These are phyloP conservation scores for Yamadazyma jaroonii DNA, from an alignment of 1,139 yeast species.

Conservation along the genomic window DNA sequence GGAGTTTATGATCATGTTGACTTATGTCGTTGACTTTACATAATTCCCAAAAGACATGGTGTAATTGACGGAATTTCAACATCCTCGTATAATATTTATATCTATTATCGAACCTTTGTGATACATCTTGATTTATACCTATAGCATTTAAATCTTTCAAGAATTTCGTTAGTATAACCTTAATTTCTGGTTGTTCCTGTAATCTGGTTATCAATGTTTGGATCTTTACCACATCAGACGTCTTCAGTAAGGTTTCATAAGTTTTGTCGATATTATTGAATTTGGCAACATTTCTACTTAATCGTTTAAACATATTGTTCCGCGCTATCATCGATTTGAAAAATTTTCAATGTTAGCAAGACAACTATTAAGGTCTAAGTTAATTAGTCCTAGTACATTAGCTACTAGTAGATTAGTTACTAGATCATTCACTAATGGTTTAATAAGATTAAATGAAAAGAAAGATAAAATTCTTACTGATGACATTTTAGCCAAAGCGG, in stretches of 20 bases:
- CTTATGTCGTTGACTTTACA: slow-evolving; percentile 32
- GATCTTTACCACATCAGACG: slow-evolving; percentile 21
- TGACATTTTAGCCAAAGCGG: slow-evolving; percentile 80
- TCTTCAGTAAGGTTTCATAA: slow-evolving; percentile 17
- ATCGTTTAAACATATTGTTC: slow-evolving; percentile 10
- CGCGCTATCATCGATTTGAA: slow-evolving; percentile 2
- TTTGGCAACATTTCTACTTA: slow-evolving; percentile 27
- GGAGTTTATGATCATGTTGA: slow-evolving; percentile 28
- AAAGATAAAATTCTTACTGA: slow-evolving; percentile 57
- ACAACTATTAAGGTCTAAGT: not conserved
- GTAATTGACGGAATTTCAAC: slow-evolving; percentile 26
- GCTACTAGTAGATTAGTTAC: not conserved
- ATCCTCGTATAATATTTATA: slow-evolving; percentile 19
- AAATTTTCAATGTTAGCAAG: slow-evolving; percentile 7
- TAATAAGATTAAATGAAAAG: slow-evolving; percentile 4
- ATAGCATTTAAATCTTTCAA: slow-evolving; percentile 30
- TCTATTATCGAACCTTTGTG: slow-evolving; percentile 6
- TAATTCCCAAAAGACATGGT: slow-evolving; percentile 40
- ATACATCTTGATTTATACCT: slow-evolving; percentile 25
- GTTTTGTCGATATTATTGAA: slow-evolving; percentile 30
- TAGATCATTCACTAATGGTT: slow-evolving; percentile 2
- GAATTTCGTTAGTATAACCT: slow-evolving; percentile 29
- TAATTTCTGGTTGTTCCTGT: slow-evolving; percentile 28
- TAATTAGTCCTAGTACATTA: not conserved
- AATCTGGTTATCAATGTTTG: slow-evolving; percentile 24